A percentile compares a stretch with the other conserved stretches of the same genome.
These are phyloP conservation scores for Aspergillus quadrilineatus DNA, from an alignment of 2,329 filamentous ascomycete species.

Conservation along the genomic window DNA sequence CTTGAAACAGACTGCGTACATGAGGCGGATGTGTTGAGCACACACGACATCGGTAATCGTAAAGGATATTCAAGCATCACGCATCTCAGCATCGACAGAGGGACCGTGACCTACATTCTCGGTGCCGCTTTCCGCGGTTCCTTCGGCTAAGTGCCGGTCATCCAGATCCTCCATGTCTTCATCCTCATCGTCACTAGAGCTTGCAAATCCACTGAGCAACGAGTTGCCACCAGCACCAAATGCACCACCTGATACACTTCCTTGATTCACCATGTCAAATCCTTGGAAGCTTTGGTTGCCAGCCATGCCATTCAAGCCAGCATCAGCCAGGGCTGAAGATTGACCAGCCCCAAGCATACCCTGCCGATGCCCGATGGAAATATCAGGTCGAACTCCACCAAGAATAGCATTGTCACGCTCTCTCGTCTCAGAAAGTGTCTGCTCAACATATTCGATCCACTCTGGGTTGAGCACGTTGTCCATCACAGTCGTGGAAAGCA, in stretches of 20 bases:
- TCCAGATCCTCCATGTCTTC: conserved; percentile 76
- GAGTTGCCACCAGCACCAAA: conserved; percentile 70
- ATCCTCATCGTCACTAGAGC: conserved; percentile 92
- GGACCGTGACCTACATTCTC: conserved; percentile 67
- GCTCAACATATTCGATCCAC: conserved; percentile 94
- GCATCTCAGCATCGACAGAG: conserved; percentile 63
- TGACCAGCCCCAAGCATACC: conserved; percentile 62
- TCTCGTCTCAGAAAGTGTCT: conserved; percentile 85
- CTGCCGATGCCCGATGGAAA: conserved; percentile 75
- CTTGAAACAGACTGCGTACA: neutral
- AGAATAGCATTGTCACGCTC: conserved; percentile 98
- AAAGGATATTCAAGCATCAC: conserved; percentile 48
- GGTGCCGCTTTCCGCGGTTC: conserved; percentile 50
- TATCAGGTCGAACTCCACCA: conserved; percentile 88
- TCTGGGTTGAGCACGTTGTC: conserved; percentile 85
- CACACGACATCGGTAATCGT: neutral
- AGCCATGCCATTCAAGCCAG: conserved; percentile 70
- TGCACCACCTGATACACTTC: conserved; percentile 65
- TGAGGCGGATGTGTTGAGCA: conserved; percentile 5
- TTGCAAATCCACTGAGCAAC: conserved; percentile 85
- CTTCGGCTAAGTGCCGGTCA: conserved; percentile 49
- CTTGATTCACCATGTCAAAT: conserved; percentile 67
- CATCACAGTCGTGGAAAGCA: conserved; percentile 78
- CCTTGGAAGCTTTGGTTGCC: conserved; percentile 51
- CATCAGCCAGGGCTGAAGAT: conserved; percentile 69